Evolutionary conservation across 75 land plant species (phyloP).

Genomic region (Isoetes taiwanensis): DNA sequence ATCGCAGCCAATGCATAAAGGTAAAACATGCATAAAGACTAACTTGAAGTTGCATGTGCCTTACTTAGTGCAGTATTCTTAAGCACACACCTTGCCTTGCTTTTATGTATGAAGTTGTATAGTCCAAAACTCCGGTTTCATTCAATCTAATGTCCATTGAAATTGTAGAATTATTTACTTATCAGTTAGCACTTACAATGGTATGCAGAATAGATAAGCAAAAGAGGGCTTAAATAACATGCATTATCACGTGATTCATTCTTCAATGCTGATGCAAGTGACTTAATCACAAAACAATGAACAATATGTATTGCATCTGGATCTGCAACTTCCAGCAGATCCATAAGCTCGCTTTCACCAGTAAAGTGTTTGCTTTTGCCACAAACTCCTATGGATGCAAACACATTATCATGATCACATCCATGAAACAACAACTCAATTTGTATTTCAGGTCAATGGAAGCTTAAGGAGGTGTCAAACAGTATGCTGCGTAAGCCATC

Average conservation of each 20-base stretch:
- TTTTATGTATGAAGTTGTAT: slow-evolving; percentile 54
- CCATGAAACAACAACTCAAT: no score
- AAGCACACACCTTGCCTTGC: slow-evolving; percentile 71
- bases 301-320: slow-evolving; percentile 96
- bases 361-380: slow-evolving; percentile 74
- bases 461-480: slow-evolving; percentile 46
- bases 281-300: slow-evolving; percentile 54
- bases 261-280: slow-evolving; percentile 51
- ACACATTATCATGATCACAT: no score
- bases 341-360: slow-evolving; percentile 88
- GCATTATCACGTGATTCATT: slow-evolving; percentile 42
- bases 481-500: slow-evolving; percentile 59
- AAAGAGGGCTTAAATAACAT: slow-evolving; percentile 11
- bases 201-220: no score
- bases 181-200: no score
- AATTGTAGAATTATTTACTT: not conserved
- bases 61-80: slow-evolving; percentile 72
- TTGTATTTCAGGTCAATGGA: no score
- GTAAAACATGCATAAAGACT: not conserved
- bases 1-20: slow-evolving; percentile 55
- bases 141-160: slow-evolving; percentile 34
- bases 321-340: slow-evolving; percentile 86
- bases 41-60: not conserved
- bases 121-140: slow-evolving; percentile 48
- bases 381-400: slow-evolving; percentile 98